Base-by-base conservation (phyloP, 495 filamentous ascomycete species). In the Penicillium verhagenii region DNA sequence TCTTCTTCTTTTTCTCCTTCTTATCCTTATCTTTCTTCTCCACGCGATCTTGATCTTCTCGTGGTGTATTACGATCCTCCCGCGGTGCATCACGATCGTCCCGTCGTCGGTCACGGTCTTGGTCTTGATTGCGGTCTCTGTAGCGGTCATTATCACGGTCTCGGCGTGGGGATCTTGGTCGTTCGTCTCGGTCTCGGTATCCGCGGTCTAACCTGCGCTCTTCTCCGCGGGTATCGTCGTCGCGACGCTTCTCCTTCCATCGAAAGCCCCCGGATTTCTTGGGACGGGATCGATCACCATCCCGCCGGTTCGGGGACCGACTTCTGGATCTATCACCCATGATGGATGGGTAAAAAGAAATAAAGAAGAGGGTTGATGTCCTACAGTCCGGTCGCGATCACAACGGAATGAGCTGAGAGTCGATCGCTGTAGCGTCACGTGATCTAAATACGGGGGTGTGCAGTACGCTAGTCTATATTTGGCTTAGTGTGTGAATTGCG, bases 191-290 rank as follows among this genome's bases (percentile, higher is more conserved):
- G 20, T 79, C 73, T 51, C 82, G 72, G 53, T 86, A 86, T 43
- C 84, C 82, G 53, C 83, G 77, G 51, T 81, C 77, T 60, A 80
- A 60, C 39, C 72, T 66, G 54, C 79, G 75, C 24, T 73, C 73
- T 40, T 74, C 72, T 31, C 64, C 63, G 60, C 70, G 60, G 76
- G 71, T 26, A 45, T 80, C 64, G 31, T 78, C 73, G 54, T 76
- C 70, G 24, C 73, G 74, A 52, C 78, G 73, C 66, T 86, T 86
- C 31, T 86, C 82, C 61, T 88, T 89, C 84, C 84, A 89, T 45
- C 75, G 78, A 67, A 87, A 86, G 0, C 84, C 84, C 29, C 79
- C 72, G 13, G 67, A 58, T 50, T 71, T 65, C 50, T 59, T 66
- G 6, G 71, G 66, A 26, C 65, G 60, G 24, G 66, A 57, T 57